A percentile compares a stretch with the other conserved stretches of the same genome.
phyloP scores from a whole-genome alignment of 1,284 basidiomycete genomes.

The Rhodotorula sp. region DNA sequence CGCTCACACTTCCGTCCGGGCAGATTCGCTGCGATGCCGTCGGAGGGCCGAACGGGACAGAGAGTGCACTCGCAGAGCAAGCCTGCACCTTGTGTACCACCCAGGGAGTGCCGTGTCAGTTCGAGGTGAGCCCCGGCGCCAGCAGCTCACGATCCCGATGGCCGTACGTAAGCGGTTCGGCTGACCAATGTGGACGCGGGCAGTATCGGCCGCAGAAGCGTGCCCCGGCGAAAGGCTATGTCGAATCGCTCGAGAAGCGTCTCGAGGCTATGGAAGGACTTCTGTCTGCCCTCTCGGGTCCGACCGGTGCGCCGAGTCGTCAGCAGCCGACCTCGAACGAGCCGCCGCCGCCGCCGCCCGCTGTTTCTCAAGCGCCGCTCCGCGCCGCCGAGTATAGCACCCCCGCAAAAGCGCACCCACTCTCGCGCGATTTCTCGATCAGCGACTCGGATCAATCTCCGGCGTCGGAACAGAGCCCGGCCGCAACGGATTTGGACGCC shows the following conservation, averaged over 20 bases:
- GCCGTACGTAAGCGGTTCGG: background rate
- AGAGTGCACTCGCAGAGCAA: background rate
- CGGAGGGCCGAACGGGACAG: conserved; percentile 1
- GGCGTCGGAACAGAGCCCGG: background rate
- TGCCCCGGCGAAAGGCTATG: conserved; percentile 77
- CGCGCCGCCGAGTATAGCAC: background rate
- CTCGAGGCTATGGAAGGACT: conserved; percentile 70
- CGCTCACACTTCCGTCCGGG: background rate
- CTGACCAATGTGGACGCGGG: background rate
- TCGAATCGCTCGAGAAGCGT: conserved; percentile 66
- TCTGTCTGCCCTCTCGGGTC: conserved; percentile 9
- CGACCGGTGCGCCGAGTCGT: background rate
- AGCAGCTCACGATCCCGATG: background rate
- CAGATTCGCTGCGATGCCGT: conserved; percentile 32
- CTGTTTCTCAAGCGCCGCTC: background rate
- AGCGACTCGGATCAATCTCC: background rate
- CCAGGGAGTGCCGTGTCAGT: conserved; percentile 25
- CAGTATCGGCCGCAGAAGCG: conserved; percentile 63
- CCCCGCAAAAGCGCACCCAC: background rate
- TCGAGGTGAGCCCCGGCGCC: conserved; percentile 15
- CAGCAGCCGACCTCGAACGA: background rate
- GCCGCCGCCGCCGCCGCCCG: background rate
- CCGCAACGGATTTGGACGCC: conserved; percentile 18
- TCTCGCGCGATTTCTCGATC: background rate
- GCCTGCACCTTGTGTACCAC: conserved; percentile 22